phyloP scores from a whole-genome alignment of 352 stramenopile species.

The Globisporangium mamillatum region DNA sequence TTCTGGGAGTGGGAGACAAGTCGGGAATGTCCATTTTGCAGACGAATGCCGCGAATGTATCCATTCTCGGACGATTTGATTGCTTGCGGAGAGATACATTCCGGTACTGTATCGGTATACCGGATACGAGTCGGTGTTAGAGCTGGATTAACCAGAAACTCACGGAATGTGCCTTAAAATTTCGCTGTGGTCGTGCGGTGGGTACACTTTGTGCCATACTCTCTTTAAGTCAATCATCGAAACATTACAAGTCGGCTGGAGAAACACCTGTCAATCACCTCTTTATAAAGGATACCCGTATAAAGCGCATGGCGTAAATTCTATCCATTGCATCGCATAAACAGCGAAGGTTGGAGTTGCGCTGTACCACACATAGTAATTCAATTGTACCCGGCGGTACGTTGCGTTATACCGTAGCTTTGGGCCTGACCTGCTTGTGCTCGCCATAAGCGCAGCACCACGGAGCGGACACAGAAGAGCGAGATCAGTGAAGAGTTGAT shows the following conservation, averaged over 20 bases:
- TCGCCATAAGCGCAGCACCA: neutral
- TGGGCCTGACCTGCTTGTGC: neutral
- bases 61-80: too few species aligned
- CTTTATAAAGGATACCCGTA: neutral
- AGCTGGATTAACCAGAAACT: neutral
- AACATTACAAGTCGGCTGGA: neutral
- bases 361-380: too few species aligned
- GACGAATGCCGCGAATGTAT: too few species aligned
- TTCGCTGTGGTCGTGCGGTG: constrained; percentile 8
- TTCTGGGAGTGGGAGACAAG: too few species aligned
- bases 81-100: too few species aligned
- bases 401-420: too few species aligned
- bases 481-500: neutral
- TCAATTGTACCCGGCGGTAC: too few species aligned
- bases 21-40: too few species aligned
- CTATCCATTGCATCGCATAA: too few species aligned
- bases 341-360: too few species aligned
- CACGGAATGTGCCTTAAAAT: constrained; percentile 1
- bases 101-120: neutral
- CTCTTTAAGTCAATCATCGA: neutral
- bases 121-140: neutral
- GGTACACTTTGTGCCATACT: constrained; percentile 5
- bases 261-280: neutral
- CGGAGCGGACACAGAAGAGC: too few species aligned
- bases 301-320: neutral